Base-by-base conservation (phyloP, 345 rosid species). In the Boechera stricta region DNA sequence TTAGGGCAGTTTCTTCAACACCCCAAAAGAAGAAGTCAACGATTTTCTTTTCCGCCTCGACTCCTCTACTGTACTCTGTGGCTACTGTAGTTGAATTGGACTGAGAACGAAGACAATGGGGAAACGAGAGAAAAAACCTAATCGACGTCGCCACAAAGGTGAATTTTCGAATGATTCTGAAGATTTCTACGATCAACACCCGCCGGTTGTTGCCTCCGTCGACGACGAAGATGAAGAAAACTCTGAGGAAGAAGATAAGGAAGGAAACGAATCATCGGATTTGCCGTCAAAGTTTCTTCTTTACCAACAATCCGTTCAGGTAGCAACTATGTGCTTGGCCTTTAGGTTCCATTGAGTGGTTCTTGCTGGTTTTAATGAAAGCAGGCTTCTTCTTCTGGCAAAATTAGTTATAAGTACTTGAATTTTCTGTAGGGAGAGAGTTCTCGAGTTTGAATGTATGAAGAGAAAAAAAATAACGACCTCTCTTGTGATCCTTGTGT, bases 281-380 rank as follows among this genome's bases (percentile, higher is more conserved):
- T 82, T 75, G 8, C 97, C 98, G 1, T 94, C 93, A 7, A 91
- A 94, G 78, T 94, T 87, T 74, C 87, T 82, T 49, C 88, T 91
- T 32, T 90, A 94, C 83, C 94, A 94, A 69, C 93, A 89, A 78
- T 93, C 98, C 0, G 92, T 89, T 0, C 96, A 93, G 92, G 97
- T 90, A 68, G 11, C 36, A 49, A 10, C 51, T 58, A 16, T 24
- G 0, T 12, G 10, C 12, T 44, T 16, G 5, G 0, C 10, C 12
- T 4, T 33, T 12, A 8, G 44, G 1, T 64, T 64, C 4, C 59
- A 28, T 12, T 60, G 0, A 33, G 10, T 35, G 49, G 4, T 36
- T 67, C 51, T 63, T 57, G 1, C 39, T 15, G 24, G 24, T 21
- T 21, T 21, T 21, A 21, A 21, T 21, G 24, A 21, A 21, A 21